These are phyloP conservation scores for Suillus luteus DNA, from an alignment of 768 basidiomycete genomes.

Conservation along the genomic window DNA sequence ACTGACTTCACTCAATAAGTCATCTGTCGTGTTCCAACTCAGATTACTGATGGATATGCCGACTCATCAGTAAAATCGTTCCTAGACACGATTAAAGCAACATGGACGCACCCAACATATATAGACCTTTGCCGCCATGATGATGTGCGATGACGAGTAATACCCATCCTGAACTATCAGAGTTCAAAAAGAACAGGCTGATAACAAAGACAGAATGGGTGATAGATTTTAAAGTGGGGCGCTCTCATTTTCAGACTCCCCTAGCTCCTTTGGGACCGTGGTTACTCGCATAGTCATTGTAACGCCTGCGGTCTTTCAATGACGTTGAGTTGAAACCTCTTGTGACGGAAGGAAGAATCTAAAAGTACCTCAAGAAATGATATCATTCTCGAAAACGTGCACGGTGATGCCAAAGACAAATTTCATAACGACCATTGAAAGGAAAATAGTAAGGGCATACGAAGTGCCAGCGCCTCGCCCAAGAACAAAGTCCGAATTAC, in stretches of 20 bases:
- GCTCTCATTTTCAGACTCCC: slow-evolving; percentile 36
- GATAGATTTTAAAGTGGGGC: slow-evolving; percentile 29
- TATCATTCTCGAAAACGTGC: no score
- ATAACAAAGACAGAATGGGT: slow-evolving; percentile 20
- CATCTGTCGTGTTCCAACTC: slow-evolving; percentile 37
- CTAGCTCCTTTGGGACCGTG: slow-evolving; percentile 30
- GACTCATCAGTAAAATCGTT: slow-evolving; percentile 7
- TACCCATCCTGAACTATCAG: slow-evolving; percentile 14
- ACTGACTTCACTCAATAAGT: slow-evolving; percentile 28
- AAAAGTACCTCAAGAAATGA: no score
- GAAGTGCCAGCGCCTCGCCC: no score
- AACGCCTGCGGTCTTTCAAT: no score
- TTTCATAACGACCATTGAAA: no score
- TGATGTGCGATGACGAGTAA: slow-evolving; percentile 20
- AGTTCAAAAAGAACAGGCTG: slow-evolving; percentile 11
- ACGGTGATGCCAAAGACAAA: no score
- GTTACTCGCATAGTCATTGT: neutral
- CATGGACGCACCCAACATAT: slow-evolving; percentile 28
- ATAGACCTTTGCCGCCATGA: slow-evolving; percentile 36
- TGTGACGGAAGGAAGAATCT: no score
- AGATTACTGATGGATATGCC: slow-evolving; percentile 28
- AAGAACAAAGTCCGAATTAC: no score
- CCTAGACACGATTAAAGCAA: neutral
- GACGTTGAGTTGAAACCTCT: no score
- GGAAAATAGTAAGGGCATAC: no score